Conservation (phyloP, 495 filamentous ascomycete species). For the Melanomma pulvis-pyrius region DNA sequence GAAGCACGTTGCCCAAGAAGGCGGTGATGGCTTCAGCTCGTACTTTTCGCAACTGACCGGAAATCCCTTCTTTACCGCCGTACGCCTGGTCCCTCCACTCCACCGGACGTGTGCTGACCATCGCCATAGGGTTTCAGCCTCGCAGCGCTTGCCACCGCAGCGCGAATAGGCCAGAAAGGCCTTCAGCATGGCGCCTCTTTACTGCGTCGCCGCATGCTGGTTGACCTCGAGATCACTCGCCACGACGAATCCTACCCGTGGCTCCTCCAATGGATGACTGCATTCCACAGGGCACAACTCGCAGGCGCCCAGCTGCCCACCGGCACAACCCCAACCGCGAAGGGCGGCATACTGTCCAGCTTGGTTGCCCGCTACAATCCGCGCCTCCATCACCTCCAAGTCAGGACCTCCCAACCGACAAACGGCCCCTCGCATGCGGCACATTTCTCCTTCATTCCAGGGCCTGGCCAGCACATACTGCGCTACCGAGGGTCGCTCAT, state of each 20-base stretch:
- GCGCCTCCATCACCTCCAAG: constrained; percentile 66
- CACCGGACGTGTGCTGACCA: constrained; percentile 13
- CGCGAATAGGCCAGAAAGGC: constrained; percentile 74
- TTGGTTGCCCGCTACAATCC: constrained; percentile 63
- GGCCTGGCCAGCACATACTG: constrained; percentile 82
- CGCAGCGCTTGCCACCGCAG: constrained; percentile 76
- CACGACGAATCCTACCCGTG: constrained; percentile 92
- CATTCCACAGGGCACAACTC: constrained; percentile 67
- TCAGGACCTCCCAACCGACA: constrained; percentile 65
- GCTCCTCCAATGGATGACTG: constrained; percentile 91
- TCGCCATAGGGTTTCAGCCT: constrained; percentile 73
- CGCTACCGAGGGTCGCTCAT: constrained; percentile 85
- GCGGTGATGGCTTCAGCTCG: constrained; percentile 35
- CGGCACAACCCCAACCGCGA: constrained; percentile 31
- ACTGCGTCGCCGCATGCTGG: constrained; percentile 81
- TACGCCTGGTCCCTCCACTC: constrained; percentile 40
- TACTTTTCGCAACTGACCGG: constrained; percentile 57
- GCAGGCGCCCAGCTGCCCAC: constrained; percentile 43
- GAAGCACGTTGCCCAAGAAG: constrained; percentile 17
- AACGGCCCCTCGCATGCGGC: constrained; percentile 74
- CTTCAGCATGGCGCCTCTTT: constrained; percentile 68
- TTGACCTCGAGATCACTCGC: constrained; percentile 91
- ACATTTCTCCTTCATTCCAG: constrained; percentile 85
- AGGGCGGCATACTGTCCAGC: constrained; percentile 54
- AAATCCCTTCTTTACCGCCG: constrained; percentile 73